phyloP scores from a whole-genome alignment of 345 rosid genomes.

The Moricandia moricandioides region DNA sequence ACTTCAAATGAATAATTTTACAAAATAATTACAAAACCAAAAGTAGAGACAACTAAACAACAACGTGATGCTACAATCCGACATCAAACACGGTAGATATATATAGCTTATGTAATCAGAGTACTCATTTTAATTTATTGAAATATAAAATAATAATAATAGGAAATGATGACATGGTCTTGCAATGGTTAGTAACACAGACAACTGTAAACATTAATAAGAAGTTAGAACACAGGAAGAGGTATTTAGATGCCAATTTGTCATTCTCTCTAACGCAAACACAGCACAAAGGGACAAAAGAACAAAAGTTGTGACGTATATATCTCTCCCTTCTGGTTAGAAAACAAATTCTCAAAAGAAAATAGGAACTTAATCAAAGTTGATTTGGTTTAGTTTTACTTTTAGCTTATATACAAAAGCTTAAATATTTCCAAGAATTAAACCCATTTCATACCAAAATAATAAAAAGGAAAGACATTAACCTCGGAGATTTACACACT shows the following conservation, averaged over 20 bases:
- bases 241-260: slow-evolving; percentile 16
- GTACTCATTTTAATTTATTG: slow-evolving; percentile 10
- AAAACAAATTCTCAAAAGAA: slow-evolving; percentile 29
- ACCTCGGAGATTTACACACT: too few relatives aligned
- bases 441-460: neutral
- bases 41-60: neutral
- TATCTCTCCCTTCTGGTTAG: slow-evolving; percentile 14
- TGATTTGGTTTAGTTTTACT: slow-evolving; percentile 1
- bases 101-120: slow-evolving; percentile 19
- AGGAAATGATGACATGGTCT: neutral
- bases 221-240: slow-evolving; percentile 12
- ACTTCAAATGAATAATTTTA: neutral
- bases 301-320: slow-evolving; percentile 27
- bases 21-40: neutral
- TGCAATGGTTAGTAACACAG: slow-evolving; percentile 16
- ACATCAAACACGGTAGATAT: slow-evolving; percentile 22
- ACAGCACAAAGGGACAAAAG: neutral
- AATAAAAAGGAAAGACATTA: neutral
- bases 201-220: slow-evolving; percentile 26
- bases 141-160: neutral
- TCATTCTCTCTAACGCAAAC: slow-evolving; percentile 28
- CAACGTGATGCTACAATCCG: slow-evolving; percentile 5
- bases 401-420: slow-evolving; percentile 6
- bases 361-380: slow-evolving; percentile 14
- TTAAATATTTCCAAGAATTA: neutral